Evolutionary conservation across 1,139 yeast species (phyloP).

Genomic region (Candida mesenterica): DNA sequence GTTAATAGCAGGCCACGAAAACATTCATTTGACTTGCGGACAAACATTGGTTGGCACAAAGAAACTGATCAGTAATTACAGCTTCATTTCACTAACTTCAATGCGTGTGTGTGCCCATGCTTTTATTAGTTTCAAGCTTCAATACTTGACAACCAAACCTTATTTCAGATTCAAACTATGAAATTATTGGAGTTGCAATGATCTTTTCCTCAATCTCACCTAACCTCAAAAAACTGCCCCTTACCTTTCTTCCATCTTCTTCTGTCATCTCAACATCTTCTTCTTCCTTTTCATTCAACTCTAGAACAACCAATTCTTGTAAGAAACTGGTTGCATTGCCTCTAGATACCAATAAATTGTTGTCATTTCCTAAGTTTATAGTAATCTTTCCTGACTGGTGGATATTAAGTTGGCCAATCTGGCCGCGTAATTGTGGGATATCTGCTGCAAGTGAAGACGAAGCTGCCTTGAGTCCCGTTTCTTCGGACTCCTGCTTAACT

Average conservation of each 20-base stretch:
- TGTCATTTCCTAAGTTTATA: constrained; percentile 65
- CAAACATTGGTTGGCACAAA: too few species aligned
- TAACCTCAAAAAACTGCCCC: constrained; percentile 49
- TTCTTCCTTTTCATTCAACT: constrained; percentile 20
- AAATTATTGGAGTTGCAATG: constrained; percentile 46
- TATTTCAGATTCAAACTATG: too few species aligned
- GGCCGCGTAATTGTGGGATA: constrained; percentile 37
- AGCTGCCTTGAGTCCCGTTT: too few species aligned
- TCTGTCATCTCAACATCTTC: constrained; percentile 31
- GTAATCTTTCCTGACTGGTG: constrained; percentile 82
- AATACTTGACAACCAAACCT: too few species aligned
- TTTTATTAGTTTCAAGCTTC: too few species aligned
- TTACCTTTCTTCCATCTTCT: constrained; percentile 33
- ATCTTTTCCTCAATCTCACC: constrained; percentile 64
- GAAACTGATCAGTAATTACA: too few species aligned
- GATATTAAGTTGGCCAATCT: constrained; percentile 67
- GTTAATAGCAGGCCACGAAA: too few species aligned
- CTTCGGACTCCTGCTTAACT: constrained; percentile 13
- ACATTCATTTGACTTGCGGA: too few species aligned
- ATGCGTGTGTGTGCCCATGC: too few species aligned
- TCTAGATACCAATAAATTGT: constrained; percentile 63
- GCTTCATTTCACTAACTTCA: too few species aligned
- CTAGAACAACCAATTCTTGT: constrained; percentile 71
- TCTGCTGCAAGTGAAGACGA: constrained; percentile 3
- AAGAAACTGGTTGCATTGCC: constrained; percentile 75